Evolutionary conservation across 139 green algal genomes (phyloP), one percentile per base, ranked within the genome.

Genomic region (Coelastrella sp.): DNA sequence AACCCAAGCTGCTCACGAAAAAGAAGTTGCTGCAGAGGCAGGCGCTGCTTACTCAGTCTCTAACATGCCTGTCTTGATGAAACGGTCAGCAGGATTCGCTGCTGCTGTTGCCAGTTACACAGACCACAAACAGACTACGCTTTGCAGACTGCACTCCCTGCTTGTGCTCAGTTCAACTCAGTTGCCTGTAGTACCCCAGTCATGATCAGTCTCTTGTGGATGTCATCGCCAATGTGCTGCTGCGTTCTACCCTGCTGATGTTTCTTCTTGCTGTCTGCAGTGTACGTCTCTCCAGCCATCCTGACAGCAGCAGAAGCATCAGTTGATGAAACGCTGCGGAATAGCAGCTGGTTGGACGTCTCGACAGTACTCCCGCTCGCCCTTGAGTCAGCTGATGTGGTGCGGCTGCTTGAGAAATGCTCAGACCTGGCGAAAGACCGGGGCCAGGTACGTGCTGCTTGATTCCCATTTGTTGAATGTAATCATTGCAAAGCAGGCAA

Each of bases 261-360:
- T 3, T 20, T 10, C 14, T 4, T 78, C 17, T 25, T 78, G 4
- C 17, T 15, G n/a, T n/a, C 20, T 81, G 76, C 87, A 75, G 93
- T 91, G 49, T 96, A 95, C 59, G 94, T 98, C 9, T 92, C 91
- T 6, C 91, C 95, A 4, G 68, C 85, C 7, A 78, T 98, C 24
- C 17, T 96, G 14, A 60, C 92, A 9, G 91, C 95, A 89, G 82
- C 97, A 74, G 94, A 98, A 49, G 92, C 92, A 12, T 92, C 90
- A 7, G 91, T 94, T 11, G 95, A 97, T 58, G 95, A 97, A 35
- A 93, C 94, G 6, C 20, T 93, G 20, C 65, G 78, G 20, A 70
- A 75, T 68, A 56, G 84, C 63, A n/a, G 68, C 20, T 94, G 93
- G 93, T 87, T 92, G 73, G 95, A 97, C 35, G 84, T 94, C 25